Evolutionary conservation across 2,329 filamentous ascomycete species (phyloP), one percentile per base, ranked within the genome.

Genomic region (Colletotrichum tamarilloi): DNA sequence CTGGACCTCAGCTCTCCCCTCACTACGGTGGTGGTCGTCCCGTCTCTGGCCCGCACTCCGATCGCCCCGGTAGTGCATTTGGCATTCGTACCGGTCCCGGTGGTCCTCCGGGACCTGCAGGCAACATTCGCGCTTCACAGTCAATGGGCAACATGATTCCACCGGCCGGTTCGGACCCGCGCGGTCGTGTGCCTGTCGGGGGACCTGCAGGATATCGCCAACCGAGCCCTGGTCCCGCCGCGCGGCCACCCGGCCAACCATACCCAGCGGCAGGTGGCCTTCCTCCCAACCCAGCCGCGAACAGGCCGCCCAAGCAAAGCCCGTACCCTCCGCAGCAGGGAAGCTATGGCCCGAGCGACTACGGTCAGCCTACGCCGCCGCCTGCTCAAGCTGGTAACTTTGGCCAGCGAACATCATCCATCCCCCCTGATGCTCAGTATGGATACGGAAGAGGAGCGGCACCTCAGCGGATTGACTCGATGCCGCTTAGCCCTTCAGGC

Each of bases 11-110:
- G 35, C 76, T 82, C 73, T 81, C 82, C 2, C 81, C 85, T 4
- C 83, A 85, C 64, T 85, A 83, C 74, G 80, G 87, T 3, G 85
- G 86, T 52, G 79, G 88, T 5, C 87, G 88, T 6, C 83, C 87
- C 30, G 85, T 86, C 11, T 85, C 85, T 3, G 86, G 85, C 4
- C 86, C 85, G 0, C 82, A 81, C 32, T 84, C 87, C 4, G 87
- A 88, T 73, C 85, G 86, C 3, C 86, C 88, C 1, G 81, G 83
- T 66, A 86, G 87, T 75, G 85, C 88, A 1, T 90, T 90, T 77
- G 87, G 88, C 49, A 89, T 87, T 77, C 88, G 86, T 76, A 88
- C 55, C 32, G 74, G 58, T 3, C 59, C 63, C 53, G 73, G 69
- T 30, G 58, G 70, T 22, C 57, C 67, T 60, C 66, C 66, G 35